phyloP scores from a whole-genome alignment of 345 rosid species.

The Acer saccharum region DNA sequence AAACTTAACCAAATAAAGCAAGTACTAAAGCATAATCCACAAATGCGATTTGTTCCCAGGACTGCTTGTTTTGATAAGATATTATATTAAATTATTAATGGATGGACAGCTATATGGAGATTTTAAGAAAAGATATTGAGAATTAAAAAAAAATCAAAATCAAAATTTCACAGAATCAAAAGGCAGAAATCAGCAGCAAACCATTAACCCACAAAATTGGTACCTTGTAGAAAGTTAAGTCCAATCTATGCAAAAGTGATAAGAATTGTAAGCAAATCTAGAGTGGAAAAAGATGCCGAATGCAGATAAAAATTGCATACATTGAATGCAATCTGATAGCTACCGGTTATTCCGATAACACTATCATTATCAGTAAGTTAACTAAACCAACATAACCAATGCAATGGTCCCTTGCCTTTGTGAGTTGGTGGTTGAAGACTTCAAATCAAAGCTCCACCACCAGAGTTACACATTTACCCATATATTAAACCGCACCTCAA shows the following conservation, averaged over 20 bases:
- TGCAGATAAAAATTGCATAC: neutral
- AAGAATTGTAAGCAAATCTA: slow-evolving; percentile 16
- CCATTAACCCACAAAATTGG: slow-evolving; percentile 9
- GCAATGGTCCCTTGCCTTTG: too few relatives aligned
- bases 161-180: slow-evolving; percentile 11
- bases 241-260: slow-evolving; percentile 17
- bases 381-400: neutral
- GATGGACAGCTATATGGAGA: slow-evolving; percentile 16
- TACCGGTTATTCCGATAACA: too few relatives aligned
- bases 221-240: slow-evolving; percentile 16
- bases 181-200: slow-evolving; percentile 12
- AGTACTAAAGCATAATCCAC: slow-evolving; percentile 20
- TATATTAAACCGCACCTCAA: too few relatives aligned
- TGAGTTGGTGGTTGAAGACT: too few relatives aligned
- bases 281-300: neutral
- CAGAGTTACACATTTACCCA: too few relatives aligned
- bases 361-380: neutral
- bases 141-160: neutral
- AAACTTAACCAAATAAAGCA: neutral
- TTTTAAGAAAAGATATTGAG: neutral
- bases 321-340: neutral
- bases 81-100: neutral
- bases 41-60: slow-evolving; percentile 18
- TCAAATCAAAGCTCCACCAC: too few relatives aligned
- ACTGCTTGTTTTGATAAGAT: neutral